Percentiles rank a stretch among this genome's conserved stretches.
Conservation (phyloP, 768 basidiomycete species). For the Pseudohyphozyma bogoriensis region DNA sequence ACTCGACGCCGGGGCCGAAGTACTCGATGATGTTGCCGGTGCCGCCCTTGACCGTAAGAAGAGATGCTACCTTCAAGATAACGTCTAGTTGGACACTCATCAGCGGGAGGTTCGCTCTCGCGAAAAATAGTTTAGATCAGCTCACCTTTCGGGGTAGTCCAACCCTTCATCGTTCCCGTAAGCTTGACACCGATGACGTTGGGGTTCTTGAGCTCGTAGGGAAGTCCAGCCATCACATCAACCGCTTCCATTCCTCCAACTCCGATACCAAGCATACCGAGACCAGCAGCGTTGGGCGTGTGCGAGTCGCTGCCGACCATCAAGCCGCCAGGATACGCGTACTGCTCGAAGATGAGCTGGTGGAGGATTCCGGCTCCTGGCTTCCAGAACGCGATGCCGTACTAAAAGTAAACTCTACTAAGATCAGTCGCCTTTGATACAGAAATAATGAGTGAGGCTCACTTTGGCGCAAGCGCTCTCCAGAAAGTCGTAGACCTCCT, state of each 20-base stretch:
- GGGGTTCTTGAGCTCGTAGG: constrained; percentile 99
- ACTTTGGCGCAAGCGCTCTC: constrained; percentile 75
- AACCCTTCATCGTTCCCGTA: constrained; percentile 86
- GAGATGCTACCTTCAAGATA: constrained; percentile 97
- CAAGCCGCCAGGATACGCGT: constrained; percentile 96
- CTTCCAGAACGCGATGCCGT: constrained; percentile 99
- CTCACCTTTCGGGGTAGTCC: constrained; percentile 93
- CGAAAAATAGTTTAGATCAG: not conserved
- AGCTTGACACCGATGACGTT: constrained; percentile 98
- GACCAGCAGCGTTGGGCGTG: constrained; percentile 97
- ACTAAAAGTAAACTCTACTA: too few species aligned
- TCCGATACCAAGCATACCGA: constrained; percentile 98
- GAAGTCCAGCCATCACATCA: constrained; percentile 94
- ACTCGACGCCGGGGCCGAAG: constrained; percentile 85
- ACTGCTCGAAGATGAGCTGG: constrained; percentile 90
- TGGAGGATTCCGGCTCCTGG: constrained; percentile 94
- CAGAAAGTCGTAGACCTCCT: constrained; percentile 98
- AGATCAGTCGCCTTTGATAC: not conserved
- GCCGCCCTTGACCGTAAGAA: constrained; percentile 97
- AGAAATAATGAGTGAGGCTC: not conserved
- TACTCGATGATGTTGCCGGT: constrained; percentile 99
- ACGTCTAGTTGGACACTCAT: too few species aligned
- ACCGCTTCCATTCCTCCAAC: constrained; percentile 99
- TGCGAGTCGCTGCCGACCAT: constrained; percentile 99
- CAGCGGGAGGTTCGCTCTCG: too few species aligned